phyloP scores from a whole-genome alignment of 2,329 filamentous ascomycete species.

The Lasiodiplodia citricola region DNA sequence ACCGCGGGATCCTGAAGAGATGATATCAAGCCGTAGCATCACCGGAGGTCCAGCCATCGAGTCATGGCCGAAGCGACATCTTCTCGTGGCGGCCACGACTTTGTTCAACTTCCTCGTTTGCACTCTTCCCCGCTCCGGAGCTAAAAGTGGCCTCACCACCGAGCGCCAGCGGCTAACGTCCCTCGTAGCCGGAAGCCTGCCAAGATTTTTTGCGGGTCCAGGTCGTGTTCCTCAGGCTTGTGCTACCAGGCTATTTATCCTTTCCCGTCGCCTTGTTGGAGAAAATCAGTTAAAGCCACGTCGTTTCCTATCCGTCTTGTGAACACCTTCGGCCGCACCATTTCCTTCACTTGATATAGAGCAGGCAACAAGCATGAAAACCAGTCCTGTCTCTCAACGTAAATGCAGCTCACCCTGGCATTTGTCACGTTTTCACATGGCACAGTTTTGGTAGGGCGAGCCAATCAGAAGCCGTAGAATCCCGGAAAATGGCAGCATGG shows the following conservation, averaged over 20 bases:
- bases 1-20: too few species aligned
- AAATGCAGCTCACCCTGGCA: neutral
- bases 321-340: neutral
- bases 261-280: neutral
- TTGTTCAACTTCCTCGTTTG: neutral
- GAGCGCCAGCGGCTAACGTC: neutral
- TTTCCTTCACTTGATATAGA: neutral
- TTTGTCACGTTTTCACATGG: neutral
- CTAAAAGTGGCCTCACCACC: neutral
- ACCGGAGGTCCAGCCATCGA: too few species aligned
- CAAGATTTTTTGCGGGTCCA: neutral
- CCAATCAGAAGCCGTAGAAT: neutral
- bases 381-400: neutral
- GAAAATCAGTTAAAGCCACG: neutral
- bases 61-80: too few species aligned
- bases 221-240: neutral
- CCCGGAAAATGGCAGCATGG: neutral
- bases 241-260: neutral
- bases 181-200: neutral
- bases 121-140: neutral
- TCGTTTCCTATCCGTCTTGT: neutral
- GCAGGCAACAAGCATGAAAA: neutral
- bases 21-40: too few species aligned
- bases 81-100: slow-evolving; percentile 1
- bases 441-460: neutral